A percentile compares a stretch with the other conserved stretches of the same genome.
Evolutionary conservation across 768 basidiomycete genomes (phyloP).

Genomic region (Boletus sp.): DNA sequence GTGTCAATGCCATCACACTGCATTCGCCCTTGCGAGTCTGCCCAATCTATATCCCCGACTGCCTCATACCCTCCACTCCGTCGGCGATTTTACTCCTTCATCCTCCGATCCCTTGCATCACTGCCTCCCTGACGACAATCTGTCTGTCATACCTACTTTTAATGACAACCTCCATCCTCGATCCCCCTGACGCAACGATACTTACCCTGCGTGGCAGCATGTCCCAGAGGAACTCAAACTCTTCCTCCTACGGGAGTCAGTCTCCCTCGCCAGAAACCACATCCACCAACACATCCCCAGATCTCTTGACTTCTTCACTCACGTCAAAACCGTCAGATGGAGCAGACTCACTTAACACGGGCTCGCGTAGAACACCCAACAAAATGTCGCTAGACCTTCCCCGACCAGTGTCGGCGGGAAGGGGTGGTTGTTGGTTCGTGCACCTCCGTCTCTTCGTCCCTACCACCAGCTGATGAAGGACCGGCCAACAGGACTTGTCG

Average conservation of each 20-base stretch:
- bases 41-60: slow-evolving; percentile 33
- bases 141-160: slow-evolving; percentile 16
- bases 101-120: slow-evolving; percentile 30
- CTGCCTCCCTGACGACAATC: slow-evolving; percentile 23
- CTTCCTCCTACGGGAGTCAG: slow-evolving; percentile 51
- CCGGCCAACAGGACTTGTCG: slow-evolving; percentile 67
- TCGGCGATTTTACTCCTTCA: slow-evolving; percentile 30
- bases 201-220: slow-evolving; percentile 31
- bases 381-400: slow-evolving; percentile 50
- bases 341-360: slow-evolving; percentile 18
- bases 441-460: background rate
- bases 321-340: slow-evolving; percentile 39
- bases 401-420: slow-evolving; percentile 53
- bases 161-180: slow-evolving; percentile 25
- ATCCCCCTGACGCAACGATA: slow-evolving; percentile 23
- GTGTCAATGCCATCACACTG: slow-evolving; percentile 32
- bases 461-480: slow-evolving; percentile 6
- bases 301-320: slow-evolving; percentile 37
- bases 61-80: slow-evolving; percentile 10
- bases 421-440: slow-evolving; percentile 79
- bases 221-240: slow-evolving; percentile 49
- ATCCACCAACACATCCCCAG: slow-evolving; percentile 46
- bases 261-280: slow-evolving; percentile 47
- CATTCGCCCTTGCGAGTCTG: slow-evolving; percentile 25
- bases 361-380: slow-evolving; percentile 43